phyloP scores from a whole-genome alignment of 2,329 filamentous ascomycete genomes.

The Macroventuria anomochaeta region DNA sequence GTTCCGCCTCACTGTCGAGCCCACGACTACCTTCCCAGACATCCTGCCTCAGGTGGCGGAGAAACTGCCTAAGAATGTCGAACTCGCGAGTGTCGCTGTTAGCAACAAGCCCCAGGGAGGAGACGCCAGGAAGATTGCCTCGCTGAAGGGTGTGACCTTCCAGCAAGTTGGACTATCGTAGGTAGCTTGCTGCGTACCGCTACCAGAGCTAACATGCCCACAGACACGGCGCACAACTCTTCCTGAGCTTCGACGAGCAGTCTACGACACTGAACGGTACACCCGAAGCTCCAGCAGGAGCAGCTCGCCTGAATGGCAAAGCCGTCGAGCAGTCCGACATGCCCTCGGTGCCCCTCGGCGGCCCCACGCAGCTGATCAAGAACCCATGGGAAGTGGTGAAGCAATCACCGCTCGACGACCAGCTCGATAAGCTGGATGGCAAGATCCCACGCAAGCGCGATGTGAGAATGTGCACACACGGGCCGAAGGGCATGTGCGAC shows the following conservation, averaged over 20 bases:
- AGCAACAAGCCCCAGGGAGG: constrained; percentile 67
- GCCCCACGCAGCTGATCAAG: constrained; percentile 69
- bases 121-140: constrained; percentile 60
- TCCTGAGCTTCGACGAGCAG: constrained; percentile 76
- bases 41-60: constrained; percentile 63
- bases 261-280: constrained; percentile 59
- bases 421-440: constrained; percentile 84
- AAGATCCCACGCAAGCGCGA: constrained; percentile 82
- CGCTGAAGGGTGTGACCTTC: constrained; percentile 62
- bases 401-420: constrained; percentile 86
- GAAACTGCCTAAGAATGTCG: constrained; percentile 63
- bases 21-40: constrained; percentile 72
- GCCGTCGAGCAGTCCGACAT: constrained; percentile 73
- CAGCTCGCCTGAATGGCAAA: constrained; percentile 79
- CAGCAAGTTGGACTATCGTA: constrained; percentile 64
- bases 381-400: constrained; percentile 93
- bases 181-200: constrained; percentile 21
- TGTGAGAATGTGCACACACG: constrained; percentile 90
- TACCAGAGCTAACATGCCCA: constrained; percentile 24
- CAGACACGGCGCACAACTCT: constrained; percentile 91
- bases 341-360: constrained; percentile 65
- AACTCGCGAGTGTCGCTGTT: constrained; percentile 63
- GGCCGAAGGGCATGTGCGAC: constrained; percentile 98
- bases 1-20: constrained; percentile 80
- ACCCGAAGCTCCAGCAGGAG: constrained; percentile 37